Base-by-base conservation (phyloP, 78 protist genomes). In the Parvularia atlantis region DNA sequence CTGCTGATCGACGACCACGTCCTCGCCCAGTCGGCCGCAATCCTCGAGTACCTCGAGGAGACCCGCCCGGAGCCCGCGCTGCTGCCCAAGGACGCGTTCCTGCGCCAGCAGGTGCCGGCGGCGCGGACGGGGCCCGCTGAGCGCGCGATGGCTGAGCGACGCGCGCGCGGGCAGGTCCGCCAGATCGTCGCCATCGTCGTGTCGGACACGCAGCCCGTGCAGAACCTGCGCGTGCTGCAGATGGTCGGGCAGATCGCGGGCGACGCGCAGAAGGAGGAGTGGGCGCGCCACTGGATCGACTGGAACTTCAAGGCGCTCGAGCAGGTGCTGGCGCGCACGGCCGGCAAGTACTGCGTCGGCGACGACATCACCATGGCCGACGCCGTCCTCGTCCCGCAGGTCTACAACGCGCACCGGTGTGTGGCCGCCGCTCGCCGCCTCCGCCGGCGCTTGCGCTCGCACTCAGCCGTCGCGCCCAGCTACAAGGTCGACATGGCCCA, bases 11-110 rank as follows among this genome's bases (percentile, higher is more conserved):
- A 41, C 46, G 46, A 41, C 46, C n/a, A n/a, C n/a, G n/a, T n/a
- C n/a, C 53, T 85, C 22, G 66, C 80, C 40, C 87, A 86, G 78
- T 74, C 84, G 22, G 43, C 72, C 36, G 69, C 91, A 9, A 86
- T 86, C 40, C 35, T 80, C 41, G 91, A 86, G 44, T 86, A 81
- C 40, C n/a, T n/a, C n/a, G n/a, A n/a, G n/a, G n/a, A n/a, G n/a
- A n/a, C n/a, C n/a, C n/a, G n/a, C n/a, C 46, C 46, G 46, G 46
- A 41, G 46, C 57, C 81, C 1, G 91, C 81, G 46, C 87, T 81
- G 50, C 43, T 63, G 17, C 66, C 50, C 40, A 80, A 84, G 35
- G 68, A 63, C n/a, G 33, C 24, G 31, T 69, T 82, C 41, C n/a
- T 79, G 13, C 40, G 80, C 31, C 89, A 85, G 43, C 33, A 66